Conservation (phyloP, 768 basidiomycete species). For the Amanita brunnescens region DNA sequence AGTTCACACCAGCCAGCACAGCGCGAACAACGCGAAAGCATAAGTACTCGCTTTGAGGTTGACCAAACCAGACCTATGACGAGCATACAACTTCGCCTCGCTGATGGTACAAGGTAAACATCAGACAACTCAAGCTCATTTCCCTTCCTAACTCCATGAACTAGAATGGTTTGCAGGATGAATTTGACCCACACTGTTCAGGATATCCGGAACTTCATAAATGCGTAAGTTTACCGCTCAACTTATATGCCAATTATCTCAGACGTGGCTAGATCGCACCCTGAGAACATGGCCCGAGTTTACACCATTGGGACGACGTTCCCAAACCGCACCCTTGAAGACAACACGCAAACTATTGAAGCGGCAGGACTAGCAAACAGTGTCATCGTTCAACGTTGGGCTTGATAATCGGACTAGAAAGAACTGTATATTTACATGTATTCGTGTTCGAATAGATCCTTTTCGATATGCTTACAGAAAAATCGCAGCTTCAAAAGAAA, state of each 20-base stretch:
- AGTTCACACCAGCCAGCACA: conserved; percentile 16
- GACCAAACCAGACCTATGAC: conserved; percentile 79
- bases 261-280: conserved; percentile 45
- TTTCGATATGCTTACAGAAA: background rate
- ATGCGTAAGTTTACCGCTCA: conserved; percentile 54
- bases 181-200: conserved; percentile 85
- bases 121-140: background rate
- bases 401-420: conserved; percentile 17
- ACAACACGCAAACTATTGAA: conserved; percentile 58
- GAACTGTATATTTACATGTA: background rate
- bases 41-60: conserved; percentile 63
- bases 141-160: background rate
- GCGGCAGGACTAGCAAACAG: conserved; percentile 69
- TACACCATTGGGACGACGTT: conserved; percentile 88
- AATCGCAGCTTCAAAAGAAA: no score
- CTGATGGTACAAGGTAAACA: conserved; percentile 78
- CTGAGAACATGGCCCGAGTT: conserved; percentile 48
- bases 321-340: conserved; percentile 66
- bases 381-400: conserved; percentile 81
- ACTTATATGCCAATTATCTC: background rate
- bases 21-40: conserved; percentile 25
- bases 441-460: background rate
- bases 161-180: conserved; percentile 75
- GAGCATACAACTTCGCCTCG: conserved; percentile 82
- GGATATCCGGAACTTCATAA: conserved; percentile 82